Evolutionary conservation across 1,284 basidiomycete genomes (phyloP), one percentile per base, ranked within the genome.

Genomic region (Apiotrichum gamsii): DNA sequence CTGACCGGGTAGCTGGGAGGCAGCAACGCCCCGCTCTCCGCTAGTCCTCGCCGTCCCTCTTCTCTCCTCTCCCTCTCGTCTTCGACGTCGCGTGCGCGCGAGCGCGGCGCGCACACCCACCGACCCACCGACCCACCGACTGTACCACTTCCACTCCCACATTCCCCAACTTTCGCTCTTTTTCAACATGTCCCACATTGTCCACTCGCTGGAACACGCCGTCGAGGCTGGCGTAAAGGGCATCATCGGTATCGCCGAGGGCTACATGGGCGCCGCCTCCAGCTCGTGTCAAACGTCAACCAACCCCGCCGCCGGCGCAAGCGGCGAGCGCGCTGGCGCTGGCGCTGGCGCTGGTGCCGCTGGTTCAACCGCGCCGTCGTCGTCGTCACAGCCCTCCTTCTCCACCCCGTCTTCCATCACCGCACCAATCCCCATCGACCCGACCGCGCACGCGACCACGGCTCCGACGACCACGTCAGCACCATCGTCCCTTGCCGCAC

Each of bases 211-310:
- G 9, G 64, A 63, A 20, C 48, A 50, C 39, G 57, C 63, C 40
- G 61, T 70, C 32, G 65, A 58, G 39, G 62, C 64, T 8, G 62
- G 63, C 21, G 59, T 68, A 31, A 67, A 64, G 54, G 64, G 62
- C 16, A 42, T 70, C n/a, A 54, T 65, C 36, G 60, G 52, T 10
- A 33, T 97, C 16, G 43, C 43, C 13, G 43, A 45, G 23, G 29
- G 37, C 20, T 44, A 44, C 28, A 39, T 49, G 31, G 42, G 47
- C n/a, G 16, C 15, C n/a, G 35, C 25, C 11, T 11, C 25, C 25
- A 28, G 25, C 19, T 40, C 39, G 25, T 28, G 25, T 11, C n/a
- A n/a, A n/a, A n/a, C n/a, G n/a, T n/a, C n/a, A n/a, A n/a, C n/a
- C n/a, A n/a, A n/a, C n/a, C n/a, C n/a, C n/a, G n/a, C n/a, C n/a